Conservation (phyloP, 2,329 filamentous ascomycete genomes). For the Fusarium sp. region DNA sequence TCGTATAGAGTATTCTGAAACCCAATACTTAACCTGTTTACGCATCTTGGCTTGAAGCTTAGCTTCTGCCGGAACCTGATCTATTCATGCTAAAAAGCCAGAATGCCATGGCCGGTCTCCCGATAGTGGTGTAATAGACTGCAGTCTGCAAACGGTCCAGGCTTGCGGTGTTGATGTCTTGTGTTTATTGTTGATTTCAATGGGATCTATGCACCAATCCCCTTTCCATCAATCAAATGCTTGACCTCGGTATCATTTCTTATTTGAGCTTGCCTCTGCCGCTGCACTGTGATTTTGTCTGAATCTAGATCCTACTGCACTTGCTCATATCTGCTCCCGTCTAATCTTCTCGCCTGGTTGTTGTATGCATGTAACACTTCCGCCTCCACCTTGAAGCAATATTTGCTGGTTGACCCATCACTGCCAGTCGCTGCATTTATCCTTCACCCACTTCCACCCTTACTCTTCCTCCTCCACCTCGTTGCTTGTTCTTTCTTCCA, state of each 20-base stretch:
- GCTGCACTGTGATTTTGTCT: constrained; percentile 1
- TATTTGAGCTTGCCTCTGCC: constrained; percentile 35
- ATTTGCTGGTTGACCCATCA: not conserved
- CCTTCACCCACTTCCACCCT: constrained; percentile 1
- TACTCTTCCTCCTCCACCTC: not conserved
- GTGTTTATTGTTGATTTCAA: constrained; percentile 16
- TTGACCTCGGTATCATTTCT: constrained; percentile 26
- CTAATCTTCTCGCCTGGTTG: not conserved
- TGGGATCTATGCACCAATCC: constrained; percentile 12
- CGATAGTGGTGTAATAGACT: constrained; percentile 33
- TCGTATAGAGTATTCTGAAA: not conserved
- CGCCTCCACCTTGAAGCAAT: constrained; percentile 9
- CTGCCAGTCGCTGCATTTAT: constrained; percentile 9
- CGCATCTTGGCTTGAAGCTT: constrained; percentile 21
- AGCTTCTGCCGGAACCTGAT: constrained; percentile 17
- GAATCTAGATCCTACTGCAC: constrained; percentile 13
- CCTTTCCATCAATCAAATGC: constrained; percentile 9
- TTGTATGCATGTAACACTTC: constrained; percentile 6
- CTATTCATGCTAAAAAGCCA: constrained; percentile 26
- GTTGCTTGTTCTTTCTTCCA: constrained; percentile 12
- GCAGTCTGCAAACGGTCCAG: constrained; percentile 19
- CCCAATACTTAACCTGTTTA: not conserved
- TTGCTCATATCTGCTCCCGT: constrained; percentile 18
- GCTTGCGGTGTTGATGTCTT: constrained; percentile 14
- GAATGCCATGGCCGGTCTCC: constrained; percentile 16